Conservation (phyloP, 345 rosid genomes). For the Aethionema arabicum region DNA sequence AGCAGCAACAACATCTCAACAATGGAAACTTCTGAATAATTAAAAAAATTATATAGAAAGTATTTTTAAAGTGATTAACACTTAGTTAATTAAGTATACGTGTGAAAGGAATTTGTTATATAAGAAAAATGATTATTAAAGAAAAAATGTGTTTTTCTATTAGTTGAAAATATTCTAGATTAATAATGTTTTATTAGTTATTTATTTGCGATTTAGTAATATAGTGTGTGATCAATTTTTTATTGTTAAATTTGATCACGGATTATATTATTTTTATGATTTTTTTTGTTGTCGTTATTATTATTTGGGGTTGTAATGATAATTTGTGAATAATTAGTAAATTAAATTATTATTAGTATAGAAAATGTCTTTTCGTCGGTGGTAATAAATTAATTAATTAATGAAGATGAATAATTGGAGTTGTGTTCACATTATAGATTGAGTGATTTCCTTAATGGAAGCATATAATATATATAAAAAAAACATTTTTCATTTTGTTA, state of each 20-base stretch:
- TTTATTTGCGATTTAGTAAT: constrained; percentile 10
- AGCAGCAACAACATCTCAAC: constrained; percentile 63
- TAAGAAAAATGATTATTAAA: constrained; percentile 26
- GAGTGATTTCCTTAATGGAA: constrained; percentile 40
- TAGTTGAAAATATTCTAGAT: no score
- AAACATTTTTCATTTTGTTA: constrained; percentile 17
- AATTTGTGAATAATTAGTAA: constrained; percentile 22
- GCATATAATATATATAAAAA: constrained; percentile 28
- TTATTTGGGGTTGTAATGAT: constrained; percentile 24
- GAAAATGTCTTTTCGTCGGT: neutral
- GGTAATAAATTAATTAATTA: neutral
- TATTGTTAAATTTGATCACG: constrained; percentile 32
- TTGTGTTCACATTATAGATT: constrained; percentile 34
- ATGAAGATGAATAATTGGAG: constrained; percentile 19
- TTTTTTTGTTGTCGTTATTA: constrained; percentile 10
- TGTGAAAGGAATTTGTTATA: constrained; percentile 36
- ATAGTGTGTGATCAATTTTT: constrained; percentile 34
- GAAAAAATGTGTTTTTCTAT: constrained; percentile 30
- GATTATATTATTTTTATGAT: constrained; percentile 24
- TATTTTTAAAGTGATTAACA: constrained; percentile 18
- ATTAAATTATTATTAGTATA: constrained; percentile 2
- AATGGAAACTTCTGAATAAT: constrained; percentile 47
- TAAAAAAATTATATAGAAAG: constrained; percentile 16
- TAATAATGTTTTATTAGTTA: no score
- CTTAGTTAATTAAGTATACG: constrained; percentile 23